Percentiles rank a stretch among this genome's conserved stretches.
These are phyloP conservation scores for Amesomyces nigricolor DNA, from an alignment of 2,329 filamentous ascomycete species.

Conservation along the genomic window DNA sequence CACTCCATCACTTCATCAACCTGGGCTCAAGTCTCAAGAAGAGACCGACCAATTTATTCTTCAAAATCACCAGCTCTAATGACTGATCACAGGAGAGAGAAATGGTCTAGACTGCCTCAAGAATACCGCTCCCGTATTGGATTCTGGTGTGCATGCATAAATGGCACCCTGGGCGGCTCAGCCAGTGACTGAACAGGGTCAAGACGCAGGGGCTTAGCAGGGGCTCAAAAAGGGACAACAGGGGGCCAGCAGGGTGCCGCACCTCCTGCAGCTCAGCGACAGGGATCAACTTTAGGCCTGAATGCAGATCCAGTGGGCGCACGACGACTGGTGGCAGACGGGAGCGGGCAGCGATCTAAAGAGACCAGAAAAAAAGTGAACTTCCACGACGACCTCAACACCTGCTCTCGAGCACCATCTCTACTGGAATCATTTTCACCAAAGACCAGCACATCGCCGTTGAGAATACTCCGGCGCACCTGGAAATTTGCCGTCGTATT, in stretches of 20 bases:
- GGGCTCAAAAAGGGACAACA: too few relatives aligned
- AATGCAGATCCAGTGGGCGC: constrained; percentile 19
- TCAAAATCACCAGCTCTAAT: too few relatives aligned
- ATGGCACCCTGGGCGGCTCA: background rate
- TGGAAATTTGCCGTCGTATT: too few relatives aligned
- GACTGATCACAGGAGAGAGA: too few relatives aligned
- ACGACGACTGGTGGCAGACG: constrained; percentile 1
- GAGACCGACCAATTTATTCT: too few relatives aligned
- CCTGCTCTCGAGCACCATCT: too few relatives aligned
- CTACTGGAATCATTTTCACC: too few relatives aligned
- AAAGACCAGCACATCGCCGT: too few relatives aligned
- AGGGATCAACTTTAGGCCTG: constrained; percentile 25
- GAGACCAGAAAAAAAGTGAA: constrained; percentile 16
- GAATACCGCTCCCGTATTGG: background rate
- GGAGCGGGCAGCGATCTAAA: constrained; percentile 13
- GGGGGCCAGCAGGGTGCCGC: constrained; percentile 12
- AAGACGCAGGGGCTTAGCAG: constrained; percentile 21
- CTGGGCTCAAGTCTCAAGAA: too few relatives aligned
- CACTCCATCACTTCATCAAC: too few relatives aligned
- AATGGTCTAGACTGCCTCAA: background rate
- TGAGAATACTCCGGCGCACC: too few relatives aligned
- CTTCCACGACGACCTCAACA: background rate
- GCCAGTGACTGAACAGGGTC: constrained; percentile 11
- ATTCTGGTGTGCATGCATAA: constrained; percentile 13
- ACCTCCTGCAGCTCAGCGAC: constrained; percentile 22